Conservation (phyloP, 805 yeast genomes). For the Wickerhamomyces rabaulensis region DNA sequence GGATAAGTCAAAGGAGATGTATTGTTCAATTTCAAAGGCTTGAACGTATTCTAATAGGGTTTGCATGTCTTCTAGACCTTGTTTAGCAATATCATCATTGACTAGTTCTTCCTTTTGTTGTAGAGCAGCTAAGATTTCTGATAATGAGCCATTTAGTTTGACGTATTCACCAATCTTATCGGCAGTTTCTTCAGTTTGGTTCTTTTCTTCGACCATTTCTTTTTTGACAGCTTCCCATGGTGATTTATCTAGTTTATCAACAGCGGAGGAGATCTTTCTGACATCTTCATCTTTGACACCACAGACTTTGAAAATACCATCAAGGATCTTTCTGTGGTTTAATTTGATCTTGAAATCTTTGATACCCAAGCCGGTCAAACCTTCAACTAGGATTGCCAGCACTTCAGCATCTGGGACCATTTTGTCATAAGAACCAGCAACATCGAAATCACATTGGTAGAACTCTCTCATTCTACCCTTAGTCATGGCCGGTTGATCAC, state of each 20-base stretch:
- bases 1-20: slow-evolving; percentile 83
- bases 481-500: slow-evolving; percentile 99
- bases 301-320: slow-evolving; percentile 91
- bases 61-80: slow-evolving; percentile 79
- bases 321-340: slow-evolving; percentile 93
- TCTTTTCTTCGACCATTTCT: slow-evolving; percentile 90
- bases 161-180: slow-evolving; percentile 91
- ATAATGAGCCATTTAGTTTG: slow-evolving; percentile 71
- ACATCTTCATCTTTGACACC: slow-evolving; percentile 95
- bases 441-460: slow-evolving; percentile 97
- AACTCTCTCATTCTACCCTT: slow-evolving; percentile 99
- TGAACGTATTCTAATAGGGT: slow-evolving; percentile 71
- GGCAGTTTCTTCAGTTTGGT: slow-evolving; percentile 87
- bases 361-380: slow-evolving; percentile 78
- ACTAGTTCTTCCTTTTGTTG: slow-evolving; percentile 51
- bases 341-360: slow-evolving; percentile 85
- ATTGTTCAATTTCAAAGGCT: slow-evolving; percentile 68
- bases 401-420: slow-evolving; percentile 98
- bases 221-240: slow-evolving; percentile 94
- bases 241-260: slow-evolving; percentile 89
- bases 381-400: slow-evolving; percentile 76
- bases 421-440: slow-evolving; percentile 87
- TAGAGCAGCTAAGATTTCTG: slow-evolving; percentile 54
- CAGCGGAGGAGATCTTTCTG: slow-evolving; percentile 89
- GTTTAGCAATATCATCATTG: slow-evolving; percentile 65